Percentiles rank a stretch among this genome's conserved stretches.
These are phyloP conservation scores for Geotrichum aggregatum DNA, from an alignment of 1,139 yeast species.

Conservation along the genomic window DNA sequence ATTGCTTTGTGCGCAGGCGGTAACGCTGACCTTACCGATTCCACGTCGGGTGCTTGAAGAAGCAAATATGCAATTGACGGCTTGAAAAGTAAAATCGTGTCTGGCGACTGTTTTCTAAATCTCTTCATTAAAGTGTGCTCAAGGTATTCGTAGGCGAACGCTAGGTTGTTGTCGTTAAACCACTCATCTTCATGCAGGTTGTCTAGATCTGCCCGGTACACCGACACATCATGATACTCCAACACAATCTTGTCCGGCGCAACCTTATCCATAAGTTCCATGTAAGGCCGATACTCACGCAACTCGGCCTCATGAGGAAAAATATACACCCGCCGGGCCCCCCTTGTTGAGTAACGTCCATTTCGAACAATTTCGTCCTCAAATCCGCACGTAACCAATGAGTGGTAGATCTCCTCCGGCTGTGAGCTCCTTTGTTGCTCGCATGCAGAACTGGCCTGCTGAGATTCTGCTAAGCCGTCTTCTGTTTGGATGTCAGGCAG, in stretches of 20 bases:
- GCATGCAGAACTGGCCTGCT: too few relatives aligned
- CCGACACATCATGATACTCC: constrained; percentile 43
- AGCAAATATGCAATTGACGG: constrained; percentile 44
- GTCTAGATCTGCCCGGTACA: constrained; percentile 46
- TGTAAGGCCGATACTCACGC: neutral
- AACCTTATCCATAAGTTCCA: neutral
- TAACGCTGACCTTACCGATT: constrained; percentile 40
- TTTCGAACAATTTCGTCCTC: constrained; percentile 21
- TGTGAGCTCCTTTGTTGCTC: too few relatives aligned
- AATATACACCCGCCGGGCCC: neutral
- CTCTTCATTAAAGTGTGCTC: constrained; percentile 33
- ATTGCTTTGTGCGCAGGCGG: constrained; percentile 44
- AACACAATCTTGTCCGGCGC: constrained; percentile 15
- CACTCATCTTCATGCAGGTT: constrained; percentile 55
- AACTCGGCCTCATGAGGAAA: constrained; percentile 13
- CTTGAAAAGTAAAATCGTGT: constrained; percentile 36
- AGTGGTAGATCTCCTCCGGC: neutral
- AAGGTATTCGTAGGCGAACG: constrained; percentile 60
- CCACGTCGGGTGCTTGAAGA: constrained; percentile 33
- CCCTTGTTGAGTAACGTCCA: neutral
- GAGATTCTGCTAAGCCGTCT: too few relatives aligned
- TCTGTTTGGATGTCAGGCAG: neutral
- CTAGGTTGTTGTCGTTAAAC: constrained; percentile 68
- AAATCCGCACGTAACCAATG: constrained; percentile 25
- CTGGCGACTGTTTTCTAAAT: constrained; percentile 10